Evolutionary conservation across 257 asterid species (phyloP), one percentile per base, ranked within the genome.

Genomic region (Ilex aquifolium): DNA sequence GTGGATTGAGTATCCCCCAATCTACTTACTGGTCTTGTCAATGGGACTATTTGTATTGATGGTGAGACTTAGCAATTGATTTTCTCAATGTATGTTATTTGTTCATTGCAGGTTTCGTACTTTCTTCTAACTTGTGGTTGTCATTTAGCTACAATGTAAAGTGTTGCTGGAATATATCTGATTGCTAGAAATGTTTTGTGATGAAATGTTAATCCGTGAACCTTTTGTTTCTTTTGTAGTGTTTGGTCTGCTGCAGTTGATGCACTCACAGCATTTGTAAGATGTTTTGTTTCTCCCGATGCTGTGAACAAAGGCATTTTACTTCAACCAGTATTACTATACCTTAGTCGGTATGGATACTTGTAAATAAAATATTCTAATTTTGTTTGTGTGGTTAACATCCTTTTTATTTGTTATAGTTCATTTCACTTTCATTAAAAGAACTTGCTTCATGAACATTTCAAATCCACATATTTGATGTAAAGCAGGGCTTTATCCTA

Each of bases 221-320:
- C 64, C 62, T 60, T 58, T 52, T 58, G 5, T 70, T 48, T 62
- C 59, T 70, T 53, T 60, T 87, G 92, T 67, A 92, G 99, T 32
- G 91, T 92, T 61, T 87, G 96, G 96, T 85, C 95, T 72, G 94
- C 97, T 67, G 97, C 99, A 74, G 67, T 90, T 69, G 96, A 85
- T 62, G 96, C 99, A 13, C 95, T 93, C 54, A 78, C 92, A 3
- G 80, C 91, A 68, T 93, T 84, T 50, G 74, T 87, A 68, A 90
- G 83, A 71, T 84, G 95, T 71, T 93, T 93, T 73, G 74, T 90
- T 66, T 85, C 95, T 68, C 74, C 90, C 61, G 94, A 82, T 69
- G 84, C 85, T 48, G 76, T 68, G 75, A 83, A 79, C 83, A 77
- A 80, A 72, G 78, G 90, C 78, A 83, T 93, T 78, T 77, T 90